These are phyloP conservation scores for Ceriops tagal DNA, from an alignment of 345 rosid species.

Conservation along the genomic window DNA sequence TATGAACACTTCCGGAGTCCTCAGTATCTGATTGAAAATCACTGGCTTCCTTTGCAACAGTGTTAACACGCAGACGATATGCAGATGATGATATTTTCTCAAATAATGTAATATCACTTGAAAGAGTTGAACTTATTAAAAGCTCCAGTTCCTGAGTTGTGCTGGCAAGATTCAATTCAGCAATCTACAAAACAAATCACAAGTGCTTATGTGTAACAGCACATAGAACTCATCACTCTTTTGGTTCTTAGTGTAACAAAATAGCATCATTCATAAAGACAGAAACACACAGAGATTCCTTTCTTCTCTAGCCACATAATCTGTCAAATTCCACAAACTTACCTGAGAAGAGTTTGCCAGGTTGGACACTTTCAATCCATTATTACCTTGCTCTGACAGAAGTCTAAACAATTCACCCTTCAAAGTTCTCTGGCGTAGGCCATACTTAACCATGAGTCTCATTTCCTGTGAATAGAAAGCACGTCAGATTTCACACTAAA, in stretches of 20 bases:
- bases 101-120: constrained; percentile 90
- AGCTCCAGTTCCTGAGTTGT: constrained; percentile 58
- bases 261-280: neutral
- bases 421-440: constrained; percentile 62
- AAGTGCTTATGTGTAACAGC: constrained; percentile 7
- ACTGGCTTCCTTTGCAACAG: constrained; percentile 42
- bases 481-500: neutral
- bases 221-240: neutral
- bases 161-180: constrained; percentile 57
- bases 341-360: constrained; percentile 65
- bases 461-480: constrained; percentile 49
- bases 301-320: neutral
- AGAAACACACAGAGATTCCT: neutral
- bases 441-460: constrained; percentile 70
- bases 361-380: constrained; percentile 65
- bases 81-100: constrained; percentile 81
- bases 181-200: constrained; percentile 47
- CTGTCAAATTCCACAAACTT: constrained; percentile 15
- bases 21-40: constrained; percentile 62
- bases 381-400: constrained; percentile 62
- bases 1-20: constrained; percentile 82
- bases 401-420: constrained; percentile 78
- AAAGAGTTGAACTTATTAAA: constrained; percentile 70
- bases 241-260: neutral
- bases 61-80: constrained; percentile 69